Percentiles rank a stretch among this genome's conserved stretches.
Evolutionary conservation across 2,329 filamentous ascomycete genomes (phyloP).

Genomic region (Aspergillus clavatus): DNA sequence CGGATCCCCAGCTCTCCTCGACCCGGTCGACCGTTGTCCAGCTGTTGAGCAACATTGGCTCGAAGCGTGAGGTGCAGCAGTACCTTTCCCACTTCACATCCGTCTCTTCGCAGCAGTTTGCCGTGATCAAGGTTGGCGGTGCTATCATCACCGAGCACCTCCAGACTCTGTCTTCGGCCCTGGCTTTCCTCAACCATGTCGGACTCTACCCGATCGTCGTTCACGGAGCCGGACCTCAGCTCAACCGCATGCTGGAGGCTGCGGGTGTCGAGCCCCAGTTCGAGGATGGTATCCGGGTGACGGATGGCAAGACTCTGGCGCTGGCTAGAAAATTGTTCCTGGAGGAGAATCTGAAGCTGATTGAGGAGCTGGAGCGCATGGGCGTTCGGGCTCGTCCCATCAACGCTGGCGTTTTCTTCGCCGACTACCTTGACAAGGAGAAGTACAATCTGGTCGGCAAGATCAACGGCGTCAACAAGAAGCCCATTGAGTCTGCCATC

Average conservation of each 20-base stretch:
- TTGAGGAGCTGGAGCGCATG: conserved; percentile 82
- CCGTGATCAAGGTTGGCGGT: conserved; percentile 96
- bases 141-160: conserved; percentile 93
- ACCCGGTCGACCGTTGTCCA: conserved; percentile 80
- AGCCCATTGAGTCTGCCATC: conserved; percentile 85
- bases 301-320: conserved; percentile 88
- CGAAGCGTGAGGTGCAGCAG: conserved; percentile 92
- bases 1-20: conserved; percentile 50
- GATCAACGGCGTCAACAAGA: conserved; percentile 87
- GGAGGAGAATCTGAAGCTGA: conserved; percentile 89
- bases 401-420: conserved; percentile 82
- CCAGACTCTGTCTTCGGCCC: conserved; percentile 80
- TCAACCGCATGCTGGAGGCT: conserved; percentile 84
- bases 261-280: conserved; percentile 93
- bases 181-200: conserved; percentile 91
- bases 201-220: conserved; percentile 93
- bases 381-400: conserved; percentile 86
- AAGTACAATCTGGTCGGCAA: conserved; percentile 96
- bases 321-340: conserved; percentile 89
- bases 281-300: conserved; percentile 92
- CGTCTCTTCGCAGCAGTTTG: conserved; percentile 93
- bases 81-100: conserved; percentile 97
- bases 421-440: conserved; percentile 92
- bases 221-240: conserved; percentile 89
- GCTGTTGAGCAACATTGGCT: conserved; percentile 90